A percentile compares a stretch with the other conserved stretches of the same genome.
Evolutionary conservation across 257 asterid genomes (phyloP).

Genomic region (Nicotiana noctiflora): DNA sequence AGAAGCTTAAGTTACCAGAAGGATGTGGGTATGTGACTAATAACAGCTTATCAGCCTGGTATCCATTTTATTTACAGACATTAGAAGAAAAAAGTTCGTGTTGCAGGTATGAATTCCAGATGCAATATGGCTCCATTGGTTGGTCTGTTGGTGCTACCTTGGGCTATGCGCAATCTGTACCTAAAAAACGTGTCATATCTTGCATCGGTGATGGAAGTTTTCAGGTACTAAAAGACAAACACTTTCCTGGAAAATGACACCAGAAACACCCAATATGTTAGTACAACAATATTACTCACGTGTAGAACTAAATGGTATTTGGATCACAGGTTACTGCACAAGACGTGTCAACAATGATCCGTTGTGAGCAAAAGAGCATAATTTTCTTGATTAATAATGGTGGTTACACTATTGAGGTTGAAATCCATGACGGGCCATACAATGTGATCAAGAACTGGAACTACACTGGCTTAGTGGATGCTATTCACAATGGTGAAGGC

Average conservation of each 20-base stretch:
- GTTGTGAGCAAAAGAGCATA: conserved; percentile 45
- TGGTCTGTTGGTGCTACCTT: conserved; percentile 60
- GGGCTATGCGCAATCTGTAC: conserved; percentile 63
- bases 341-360: conserved; percentile 64
- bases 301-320: neutral
- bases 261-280: neutral
- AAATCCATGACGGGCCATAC: conserved; percentile 69
- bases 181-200: conserved; percentile 45
- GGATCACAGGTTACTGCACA: conserved; percentile 52
- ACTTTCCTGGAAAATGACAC: neutral
- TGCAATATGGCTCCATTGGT: conserved; percentile 56
- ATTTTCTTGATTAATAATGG: conserved; percentile 71
- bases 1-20: conserved; percentile 70
- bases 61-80: conserved; percentile 7
- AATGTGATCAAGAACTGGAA: conserved; percentile 77
- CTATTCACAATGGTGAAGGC: conserved; percentile 56
- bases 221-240: conserved; percentile 29
- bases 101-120: conserved; percentile 72
- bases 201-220: conserved; percentile 80
- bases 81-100: conserved; percentile 41
- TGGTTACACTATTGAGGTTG: conserved; percentile 70
- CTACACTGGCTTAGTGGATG: conserved; percentile 56
- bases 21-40: conserved; percentile 64
- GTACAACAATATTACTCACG: neutral
- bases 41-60: neutral